Evolutionary conservation across 2,329 filamentous ascomycete genomes (phyloP).

Genomic region (Pseudofabraea citricarpa): DNA sequence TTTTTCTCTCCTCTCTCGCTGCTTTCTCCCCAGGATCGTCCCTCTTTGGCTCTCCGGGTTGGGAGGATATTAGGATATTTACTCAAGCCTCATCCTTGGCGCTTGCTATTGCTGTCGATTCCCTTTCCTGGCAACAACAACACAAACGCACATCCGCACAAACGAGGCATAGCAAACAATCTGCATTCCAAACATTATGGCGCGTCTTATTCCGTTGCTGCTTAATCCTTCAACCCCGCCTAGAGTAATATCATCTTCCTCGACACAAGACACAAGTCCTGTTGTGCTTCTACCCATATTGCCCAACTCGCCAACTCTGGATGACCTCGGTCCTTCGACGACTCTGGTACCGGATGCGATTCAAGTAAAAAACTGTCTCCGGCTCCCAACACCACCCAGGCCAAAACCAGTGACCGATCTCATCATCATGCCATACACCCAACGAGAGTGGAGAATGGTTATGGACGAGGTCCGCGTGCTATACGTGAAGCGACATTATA

Average conservation of each 20-base stretch:
- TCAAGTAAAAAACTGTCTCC: not conserved
- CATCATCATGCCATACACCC: conserved; percentile 19
- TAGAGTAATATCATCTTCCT: not conserved
- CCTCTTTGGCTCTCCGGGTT: too few relatives aligned
- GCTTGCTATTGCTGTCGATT: too few relatives aligned
- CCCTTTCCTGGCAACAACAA: not conserved
- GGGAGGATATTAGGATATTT: too few relatives aligned
- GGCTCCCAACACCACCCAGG: conserved; percentile 2
- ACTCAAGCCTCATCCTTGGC: too few relatives aligned
- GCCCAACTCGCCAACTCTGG: not conserved
- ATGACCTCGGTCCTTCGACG: not conserved
- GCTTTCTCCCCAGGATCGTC: too few relatives aligned
- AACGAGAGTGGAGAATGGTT: conserved; percentile 21
- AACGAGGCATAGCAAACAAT: too few relatives aligned
- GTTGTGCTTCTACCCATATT: not conserved
- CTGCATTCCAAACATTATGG: too few relatives aligned
- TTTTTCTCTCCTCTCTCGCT: too few relatives aligned
- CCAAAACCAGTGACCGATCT: conserved; percentile 15
- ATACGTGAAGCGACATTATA: conserved; percentile 23
- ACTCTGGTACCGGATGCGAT: not conserved
- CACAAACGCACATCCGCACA: too few relatives aligned
- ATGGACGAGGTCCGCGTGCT: conserved; percentile 26
- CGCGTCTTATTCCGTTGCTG: not conserved
- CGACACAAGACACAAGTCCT: not conserved
- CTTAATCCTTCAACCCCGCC: not conserved